Conservation (phyloP, 2,329 filamentous ascomycete species). For the Aschersonia sp. region DNA sequence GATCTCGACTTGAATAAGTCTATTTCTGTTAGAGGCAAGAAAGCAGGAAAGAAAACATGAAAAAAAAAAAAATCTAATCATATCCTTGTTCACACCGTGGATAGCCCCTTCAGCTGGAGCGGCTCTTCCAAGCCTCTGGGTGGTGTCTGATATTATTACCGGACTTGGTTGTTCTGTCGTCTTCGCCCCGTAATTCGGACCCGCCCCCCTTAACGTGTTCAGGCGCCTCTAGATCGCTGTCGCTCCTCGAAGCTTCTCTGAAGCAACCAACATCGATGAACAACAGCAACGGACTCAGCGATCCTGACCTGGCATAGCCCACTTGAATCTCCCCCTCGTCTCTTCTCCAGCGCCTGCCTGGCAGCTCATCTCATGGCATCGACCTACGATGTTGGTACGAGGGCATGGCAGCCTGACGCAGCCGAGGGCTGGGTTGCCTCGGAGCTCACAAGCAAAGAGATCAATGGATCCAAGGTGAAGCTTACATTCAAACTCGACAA, state of each 20-base stretch:
- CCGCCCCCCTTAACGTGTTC: conserved; percentile 4
- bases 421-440: conserved; percentile 96
- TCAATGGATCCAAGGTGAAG: conserved; percentile 73
- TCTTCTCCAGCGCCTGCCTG: conserved; percentile 3
- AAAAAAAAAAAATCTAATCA: neutral
- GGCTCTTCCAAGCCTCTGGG: neutral
- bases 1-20: too few relatives aligned
- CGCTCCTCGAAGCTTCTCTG: conserved; percentile 1
- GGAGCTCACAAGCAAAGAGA: conserved; percentile 74
- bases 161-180: neutral
- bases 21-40: too few relatives aligned
- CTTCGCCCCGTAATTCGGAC: conserved; percentile 5
- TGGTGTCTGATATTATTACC: neutral
- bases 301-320: neutral
- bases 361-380: conserved; percentile 55
- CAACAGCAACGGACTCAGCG: neutral
- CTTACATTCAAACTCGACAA: conserved; percentile 82
- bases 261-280: conserved; percentile 3
- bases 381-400: conserved; percentile 88
- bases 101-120: neutral
- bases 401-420: conserved; percentile 94
- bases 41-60: too few relatives aligned
- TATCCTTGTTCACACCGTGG: neutral
- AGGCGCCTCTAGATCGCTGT: conserved; percentile 1
- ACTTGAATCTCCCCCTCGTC: conserved; percentile 1